A percentile compares a stretch with the other conserved stretches of the same genome.
Conservation (phyloP, 2,329 filamentous ascomycete genomes). For the Aureobasidium namibiae region DNA sequence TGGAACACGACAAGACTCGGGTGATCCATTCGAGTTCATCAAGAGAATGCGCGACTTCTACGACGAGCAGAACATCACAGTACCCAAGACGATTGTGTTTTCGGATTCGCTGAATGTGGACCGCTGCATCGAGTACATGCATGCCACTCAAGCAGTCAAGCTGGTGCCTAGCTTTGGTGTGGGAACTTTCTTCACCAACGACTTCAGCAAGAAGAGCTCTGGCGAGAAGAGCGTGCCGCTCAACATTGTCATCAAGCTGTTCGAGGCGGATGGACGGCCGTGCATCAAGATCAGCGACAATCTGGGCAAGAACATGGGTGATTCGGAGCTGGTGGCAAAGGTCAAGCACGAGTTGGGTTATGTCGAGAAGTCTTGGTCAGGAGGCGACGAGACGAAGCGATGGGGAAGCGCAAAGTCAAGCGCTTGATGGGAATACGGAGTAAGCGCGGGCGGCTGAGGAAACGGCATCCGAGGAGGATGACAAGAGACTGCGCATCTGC, state of each 20-base stretch:
- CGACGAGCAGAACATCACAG: conserved; percentile 62
- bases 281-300: conserved; percentile 91
- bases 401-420: conserved; percentile 51
- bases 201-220: conserved; percentile 66
- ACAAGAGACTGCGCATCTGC: not conserved
- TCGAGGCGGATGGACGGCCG: conserved; percentile 68
- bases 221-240: conserved; percentile 80
- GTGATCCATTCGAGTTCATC: conserved; percentile 73
- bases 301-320: conserved; percentile 86
- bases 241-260: conserved; percentile 97
- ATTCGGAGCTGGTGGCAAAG: conserved; percentile 65
- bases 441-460: not conserved
- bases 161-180: conserved; percentile 88
- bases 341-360: conserved; percentile 86
- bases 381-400: conserved; percentile 72
- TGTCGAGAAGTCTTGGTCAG: conserved; percentile 72
- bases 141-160: conserved; percentile 66
- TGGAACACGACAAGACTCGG: conserved; percentile 84
- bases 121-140: conserved; percentile 82
- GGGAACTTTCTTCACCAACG: conserved; percentile 89
- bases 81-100: conserved; percentile 85
- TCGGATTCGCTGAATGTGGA: conserved; percentile 93
- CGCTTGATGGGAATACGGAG: not conserved
- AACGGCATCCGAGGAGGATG: not conserved
- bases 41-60: conserved; percentile 76